phyloP scores from a whole-genome alignment of 176 grass and related monocot species.

The Eragrostis curvula region DNA sequence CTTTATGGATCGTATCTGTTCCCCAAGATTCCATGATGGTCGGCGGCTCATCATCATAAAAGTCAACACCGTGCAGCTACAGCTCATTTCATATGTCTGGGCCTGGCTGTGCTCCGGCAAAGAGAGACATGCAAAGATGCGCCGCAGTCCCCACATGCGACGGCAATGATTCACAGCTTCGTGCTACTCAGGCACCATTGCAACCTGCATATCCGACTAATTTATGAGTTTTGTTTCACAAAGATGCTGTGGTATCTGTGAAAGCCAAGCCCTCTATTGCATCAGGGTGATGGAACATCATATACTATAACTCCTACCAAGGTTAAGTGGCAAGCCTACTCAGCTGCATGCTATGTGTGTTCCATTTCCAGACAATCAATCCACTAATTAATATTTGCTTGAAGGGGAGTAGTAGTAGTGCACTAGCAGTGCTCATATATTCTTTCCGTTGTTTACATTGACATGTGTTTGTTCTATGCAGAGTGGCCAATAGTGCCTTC shows the following conservation, averaged over 20 bases:
- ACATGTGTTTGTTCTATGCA: conserved; percentile 1
- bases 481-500: conserved; percentile 35
- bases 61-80: conserved; percentile 33
- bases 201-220: background rate
- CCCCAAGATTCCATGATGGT: conserved; percentile 24
- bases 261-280: background rate
- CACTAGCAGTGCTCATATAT: background rate
- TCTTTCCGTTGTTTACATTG: background rate
- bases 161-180: conserved; percentile 32
- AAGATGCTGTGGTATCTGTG: conserved; percentile 7
- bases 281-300: background rate
- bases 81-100: conserved; percentile 32
- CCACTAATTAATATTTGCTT: background rate
- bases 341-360: background rate
- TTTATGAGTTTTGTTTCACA: background rate
- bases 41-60: background rate
- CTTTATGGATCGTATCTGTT: background rate
- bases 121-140: conserved; percentile 42
- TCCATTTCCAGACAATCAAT: background rate
- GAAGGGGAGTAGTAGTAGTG: no score
- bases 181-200: background rate
- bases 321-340: background rate
- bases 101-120: conserved; percentile 34
- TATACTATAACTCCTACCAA: background rate
- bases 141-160: conserved; percentile 26